phyloP scores from a whole-genome alignment of 441 rosid genomes.

The Omphalea diandra region DNA sequence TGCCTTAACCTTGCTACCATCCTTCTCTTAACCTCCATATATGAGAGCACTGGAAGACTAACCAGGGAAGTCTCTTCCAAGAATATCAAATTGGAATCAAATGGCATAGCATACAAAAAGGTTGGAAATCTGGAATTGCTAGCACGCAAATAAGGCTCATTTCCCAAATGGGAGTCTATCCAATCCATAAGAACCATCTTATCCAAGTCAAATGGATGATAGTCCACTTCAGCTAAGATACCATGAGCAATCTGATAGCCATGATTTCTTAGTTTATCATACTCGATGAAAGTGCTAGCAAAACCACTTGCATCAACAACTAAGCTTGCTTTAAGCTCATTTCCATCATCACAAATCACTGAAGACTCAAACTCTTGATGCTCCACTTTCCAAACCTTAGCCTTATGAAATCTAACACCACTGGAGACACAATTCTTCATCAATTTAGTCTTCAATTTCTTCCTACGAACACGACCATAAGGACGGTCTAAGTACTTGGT shows the following conservation, averaged over 20 bases:
- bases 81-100: slow-evolving; percentile 47
- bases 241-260: slow-evolving; percentile 81
- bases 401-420: slow-evolving; percentile 52
- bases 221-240: slow-evolving; percentile 61
- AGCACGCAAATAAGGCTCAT: slow-evolving; percentile 52
- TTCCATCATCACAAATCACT: slow-evolving; percentile 53
- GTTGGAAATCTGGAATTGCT: slow-evolving; percentile 46
- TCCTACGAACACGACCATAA: slow-evolving; percentile 57
- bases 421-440: slow-evolving; percentile 47
- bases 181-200: slow-evolving; percentile 77
- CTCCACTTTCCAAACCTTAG: slow-evolving; percentile 57
- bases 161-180: slow-evolving; percentile 72
- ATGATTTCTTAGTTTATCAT: slow-evolving; percentile 52
- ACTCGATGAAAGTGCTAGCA: slow-evolving; percentile 40
- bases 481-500: slow-evolving; percentile 57
- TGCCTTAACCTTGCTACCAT: slow-evolving; percentile 71
- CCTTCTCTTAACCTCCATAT: slow-evolving; percentile 53
- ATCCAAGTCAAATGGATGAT: slow-evolving; percentile 63
- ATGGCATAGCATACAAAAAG: slow-evolving; percentile 70
- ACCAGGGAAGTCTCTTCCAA: slow-evolving; percentile 69
- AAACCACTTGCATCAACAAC: slow-evolving; percentile 65
- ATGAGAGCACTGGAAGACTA: slow-evolving; percentile 53
- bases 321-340: slow-evolving; percentile 48
- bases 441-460: slow-evolving; percentile 39
- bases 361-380: slow-evolving; percentile 54